Evolutionary conservation across 371 early-diverging fungal genomes (phyloP).

Genomic region (Mucor irregularis): DNA sequence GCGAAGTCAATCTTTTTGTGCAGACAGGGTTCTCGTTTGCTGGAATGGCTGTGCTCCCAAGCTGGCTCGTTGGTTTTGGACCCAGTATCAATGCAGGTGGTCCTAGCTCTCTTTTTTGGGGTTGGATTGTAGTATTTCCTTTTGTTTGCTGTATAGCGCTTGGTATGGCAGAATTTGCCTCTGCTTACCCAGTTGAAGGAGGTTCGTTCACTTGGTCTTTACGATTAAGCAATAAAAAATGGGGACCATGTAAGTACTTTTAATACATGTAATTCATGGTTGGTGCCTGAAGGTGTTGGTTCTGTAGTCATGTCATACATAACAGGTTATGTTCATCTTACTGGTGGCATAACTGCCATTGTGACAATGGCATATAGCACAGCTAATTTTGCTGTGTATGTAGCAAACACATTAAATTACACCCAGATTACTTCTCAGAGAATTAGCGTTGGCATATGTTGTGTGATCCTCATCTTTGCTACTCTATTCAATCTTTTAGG

Average conservation of each 20-base stretch:
- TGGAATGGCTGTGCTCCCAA: constrained; percentile 38
- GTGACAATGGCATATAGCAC: constrained; percentile 41
- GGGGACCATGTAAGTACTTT: constrained; percentile 48
- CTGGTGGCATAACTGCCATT: constrained; percentile 25
- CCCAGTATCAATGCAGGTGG: constrained; percentile 34
- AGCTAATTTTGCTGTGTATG: constrained; percentile 26
- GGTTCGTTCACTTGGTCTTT: constrained; percentile 44
- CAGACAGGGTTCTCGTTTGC: constrained; percentile 37
- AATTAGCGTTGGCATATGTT: constrained; percentile 38
- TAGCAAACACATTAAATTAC: constrained; percentile 23
- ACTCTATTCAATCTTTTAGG: constrained; percentile 28
- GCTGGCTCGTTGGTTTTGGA: constrained; percentile 41
- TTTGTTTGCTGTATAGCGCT: constrained; percentile 43
- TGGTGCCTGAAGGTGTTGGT: not conserved
- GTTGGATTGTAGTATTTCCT: constrained; percentile 34
- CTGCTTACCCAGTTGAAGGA: constrained; percentile 41
- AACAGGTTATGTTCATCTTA: constrained; percentile 34
- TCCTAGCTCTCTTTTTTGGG: constrained; percentile 44
- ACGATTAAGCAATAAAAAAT: constrained; percentile 28
- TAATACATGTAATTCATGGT: too few relatives aligned
- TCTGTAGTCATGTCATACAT: constrained; percentile 43
- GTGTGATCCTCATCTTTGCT: constrained; percentile 18
- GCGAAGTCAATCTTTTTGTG: constrained; percentile 38
- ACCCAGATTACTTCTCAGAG: constrained; percentile 26
- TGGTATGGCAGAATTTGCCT: constrained; percentile 37